phyloP scores from a whole-genome alignment of 768 basidiomycete genomes.

The Megacollybia marginata region DNA sequence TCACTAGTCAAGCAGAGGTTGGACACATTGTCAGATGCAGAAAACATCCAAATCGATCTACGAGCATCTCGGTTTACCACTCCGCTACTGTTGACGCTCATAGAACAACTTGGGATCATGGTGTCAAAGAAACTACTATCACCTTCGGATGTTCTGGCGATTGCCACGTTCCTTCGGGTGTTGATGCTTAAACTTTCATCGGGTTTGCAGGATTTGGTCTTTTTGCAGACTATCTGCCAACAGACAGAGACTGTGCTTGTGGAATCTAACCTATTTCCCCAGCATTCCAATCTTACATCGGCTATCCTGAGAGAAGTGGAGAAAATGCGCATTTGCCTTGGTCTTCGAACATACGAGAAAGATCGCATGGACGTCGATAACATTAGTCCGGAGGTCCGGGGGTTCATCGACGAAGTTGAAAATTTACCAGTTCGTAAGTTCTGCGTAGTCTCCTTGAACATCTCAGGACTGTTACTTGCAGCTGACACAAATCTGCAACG shows the following conservation, averaged over 20 bases:
- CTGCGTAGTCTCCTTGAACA: background rate
- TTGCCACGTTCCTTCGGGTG: constrained; percentile 58
- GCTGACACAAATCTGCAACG: too few species aligned
- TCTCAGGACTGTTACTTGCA: too few species aligned
- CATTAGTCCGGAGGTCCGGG: constrained; percentile 33
- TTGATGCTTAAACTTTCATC: constrained; percentile 50
- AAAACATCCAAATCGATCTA: background rate
- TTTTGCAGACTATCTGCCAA: constrained; percentile 25
- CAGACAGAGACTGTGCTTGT: constrained; percentile 30
- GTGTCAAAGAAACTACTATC: constrained; percentile 44
- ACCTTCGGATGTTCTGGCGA: constrained; percentile 54
- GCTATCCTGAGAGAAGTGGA: constrained; percentile 40
- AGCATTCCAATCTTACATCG: constrained; percentile 24
- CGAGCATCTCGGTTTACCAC: constrained; percentile 42
- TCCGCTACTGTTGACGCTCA: constrained; percentile 70
- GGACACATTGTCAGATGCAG: background rate
- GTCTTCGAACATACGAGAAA: constrained; percentile 4
- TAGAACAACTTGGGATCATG: constrained; percentile 75
- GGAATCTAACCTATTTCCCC: constrained; percentile 20
- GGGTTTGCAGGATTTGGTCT: constrained; percentile 39
- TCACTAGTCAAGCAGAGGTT: constrained; percentile 16
- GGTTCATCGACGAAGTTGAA: background rate
- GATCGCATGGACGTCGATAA: too few species aligned
- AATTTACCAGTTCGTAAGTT: background rate
- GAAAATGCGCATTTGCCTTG: constrained; percentile 30